Base-by-base conservation (phyloP, 1,284 basidiomycete genomes). In the Sporisorium graminicola region DNA sequence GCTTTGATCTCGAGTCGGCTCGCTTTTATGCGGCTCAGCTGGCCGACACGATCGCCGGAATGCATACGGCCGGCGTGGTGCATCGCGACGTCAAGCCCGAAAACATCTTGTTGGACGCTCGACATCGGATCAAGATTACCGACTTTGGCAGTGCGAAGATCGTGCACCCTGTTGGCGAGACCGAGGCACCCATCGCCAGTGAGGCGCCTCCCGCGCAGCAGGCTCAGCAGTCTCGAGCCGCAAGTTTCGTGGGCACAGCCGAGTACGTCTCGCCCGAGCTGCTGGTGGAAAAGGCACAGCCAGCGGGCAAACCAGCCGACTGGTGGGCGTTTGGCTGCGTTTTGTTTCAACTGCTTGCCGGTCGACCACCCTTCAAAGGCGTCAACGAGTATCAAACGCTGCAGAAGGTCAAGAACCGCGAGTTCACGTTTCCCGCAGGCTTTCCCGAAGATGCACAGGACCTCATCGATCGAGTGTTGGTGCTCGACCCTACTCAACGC, bases 181-280 rank as follows among this genome's bases (percentile, higher is more conserved):
- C 43, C 12, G 62, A 47, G 1, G n/a, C 40, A 14, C 4, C 42
- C 20, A 16, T 37, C 6, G 31, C 37, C 29, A n/a, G 27, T 9
- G 44, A 68, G 8, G 10, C 20, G 24, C 31, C 58, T 5, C 26
- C 62, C 26, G 35, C 51, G 10, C 13, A 20, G 13, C 13, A 14
- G 13, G 24, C 20, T 22, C 22, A 49, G 4, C 29, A 55, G 40
- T 24, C 13, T 5, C 46, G 74, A 26, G 89, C 91, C 13, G 91
- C 90, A 73, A 94, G 94, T 0, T 99, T 97, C 86, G 97, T 99
- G 24, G 96, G 96, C 12, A 97, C 95, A 1, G 94, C 96, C 0
- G 94, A 98, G 80, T 99, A 98, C 83, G 93, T 98, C 65, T 92
- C 93, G 12, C 96, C 96, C 0, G 96, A 99, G 86, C 89, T 99